Evolutionary conservation across 306 rosid species (phyloP).

Genomic region (Quercus rubra): DNA sequence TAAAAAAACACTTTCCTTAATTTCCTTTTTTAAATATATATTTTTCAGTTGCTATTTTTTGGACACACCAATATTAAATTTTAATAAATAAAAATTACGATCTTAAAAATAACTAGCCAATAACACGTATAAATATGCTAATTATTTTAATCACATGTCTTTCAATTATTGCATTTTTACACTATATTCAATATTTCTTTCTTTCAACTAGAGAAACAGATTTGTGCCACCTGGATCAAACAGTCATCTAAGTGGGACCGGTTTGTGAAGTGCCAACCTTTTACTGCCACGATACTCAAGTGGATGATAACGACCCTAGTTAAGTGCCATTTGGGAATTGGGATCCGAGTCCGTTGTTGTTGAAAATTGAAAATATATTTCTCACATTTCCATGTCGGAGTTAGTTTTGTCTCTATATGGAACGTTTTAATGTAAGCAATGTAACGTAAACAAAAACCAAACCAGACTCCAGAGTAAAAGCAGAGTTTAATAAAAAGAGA

Average conservation of each 20-base stretch:
- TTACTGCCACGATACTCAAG: constrained; percentile 33
- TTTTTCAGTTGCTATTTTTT: no score
- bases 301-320: constrained; percentile 29
- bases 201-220: constrained; percentile 10
- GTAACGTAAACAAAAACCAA: no score
- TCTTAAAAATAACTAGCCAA: no score
- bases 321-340: neutral
- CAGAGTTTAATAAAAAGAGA: neutral
- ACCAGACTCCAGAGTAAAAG: no score
- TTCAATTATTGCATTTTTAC: no score
- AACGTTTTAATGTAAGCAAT: no score
- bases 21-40: no score
- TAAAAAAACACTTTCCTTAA: no score
- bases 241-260: constrained; percentile 22
- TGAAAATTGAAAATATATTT: neutral
- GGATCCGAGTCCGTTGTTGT: neutral
- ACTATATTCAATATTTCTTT: neutral
- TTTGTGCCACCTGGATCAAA: constrained; percentile 29
- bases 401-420: neutral
- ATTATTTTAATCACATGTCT: fast-evolving
- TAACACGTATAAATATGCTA: no score
- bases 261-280: constrained; percentile 5
- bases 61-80: no score
- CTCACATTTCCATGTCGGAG: constrained; percentile 1
- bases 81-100: no score